Evolutionary conservation across 2,329 filamentous ascomycete genomes (phyloP).

Genomic region (Fonsecaea pugnacius): DNA sequence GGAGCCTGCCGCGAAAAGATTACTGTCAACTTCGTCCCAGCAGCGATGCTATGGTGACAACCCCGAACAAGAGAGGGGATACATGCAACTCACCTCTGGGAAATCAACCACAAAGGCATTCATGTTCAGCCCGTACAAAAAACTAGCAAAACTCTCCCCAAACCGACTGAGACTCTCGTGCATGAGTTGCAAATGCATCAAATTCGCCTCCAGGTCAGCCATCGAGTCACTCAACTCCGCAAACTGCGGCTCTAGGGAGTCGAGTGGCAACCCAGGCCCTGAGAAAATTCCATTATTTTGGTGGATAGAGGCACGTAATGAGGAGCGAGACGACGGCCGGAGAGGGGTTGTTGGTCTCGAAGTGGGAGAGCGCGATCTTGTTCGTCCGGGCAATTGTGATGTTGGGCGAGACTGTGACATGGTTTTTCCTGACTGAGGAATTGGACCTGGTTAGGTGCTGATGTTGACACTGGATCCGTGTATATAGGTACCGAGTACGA

Average conservation of each 20-base stretch:
- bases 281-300: constrained; percentile 61
- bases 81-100: constrained; percentile 68
- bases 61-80: neutral
- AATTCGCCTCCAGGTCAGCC: constrained; percentile 94
- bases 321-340: constrained; percentile 85
- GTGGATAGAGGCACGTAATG: constrained; percentile 71
- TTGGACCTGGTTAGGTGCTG: neutral
- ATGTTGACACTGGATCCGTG: neutral
- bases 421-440: neutral
- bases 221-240: constrained; percentile 91
- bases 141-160: constrained; percentile 93
- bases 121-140: constrained; percentile 97
- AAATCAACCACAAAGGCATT: constrained; percentile 99
- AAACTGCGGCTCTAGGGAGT: constrained; percentile 84
- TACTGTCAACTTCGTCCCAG: constrained; percentile 13
- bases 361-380: constrained; percentile 64
- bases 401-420: constrained; percentile 25
- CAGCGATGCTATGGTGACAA: constrained; percentile 1
- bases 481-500: too few relatives aligned
- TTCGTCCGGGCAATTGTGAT: constrained; percentile 44
- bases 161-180: constrained; percentile 92
- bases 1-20: constrained; percentile 64
- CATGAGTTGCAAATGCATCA: constrained; percentile 96
- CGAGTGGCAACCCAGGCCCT: constrained; percentile 60
- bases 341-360: constrained; percentile 90